Evolutionary conservation across 768 basidiomycete species (phyloP).

Genomic region (Boletus rubroflammeus): DNA sequence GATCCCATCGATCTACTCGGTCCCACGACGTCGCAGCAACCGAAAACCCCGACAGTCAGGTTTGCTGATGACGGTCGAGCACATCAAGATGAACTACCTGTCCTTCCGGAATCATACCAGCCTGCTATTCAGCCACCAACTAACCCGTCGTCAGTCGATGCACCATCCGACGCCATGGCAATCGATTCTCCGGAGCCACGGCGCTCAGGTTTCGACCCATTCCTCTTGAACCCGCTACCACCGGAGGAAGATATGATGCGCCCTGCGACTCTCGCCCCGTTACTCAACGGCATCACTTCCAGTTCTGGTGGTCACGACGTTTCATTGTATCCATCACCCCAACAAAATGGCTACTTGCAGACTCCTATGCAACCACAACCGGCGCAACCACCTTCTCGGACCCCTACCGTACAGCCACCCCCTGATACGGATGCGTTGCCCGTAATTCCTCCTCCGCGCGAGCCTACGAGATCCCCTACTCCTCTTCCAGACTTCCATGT

Average conservation of each 20-base stretch:
- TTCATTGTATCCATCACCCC: constrained; percentile 3
- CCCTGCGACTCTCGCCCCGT: constrained; percentile 21
- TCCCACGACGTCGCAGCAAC: constrained; percentile 29
- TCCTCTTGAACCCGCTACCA: constrained; percentile 51
- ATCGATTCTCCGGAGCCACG: constrained; percentile 35
- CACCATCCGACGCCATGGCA: constrained; percentile 31
- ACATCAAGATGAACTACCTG: constrained; percentile 14
- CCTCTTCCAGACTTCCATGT: constrained; percentile 78
- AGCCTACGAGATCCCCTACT: constrained; percentile 59
- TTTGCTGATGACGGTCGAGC: constrained; percentile 41
- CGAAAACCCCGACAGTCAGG: constrained; percentile 41
- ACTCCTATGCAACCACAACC: constrained; percentile 5
- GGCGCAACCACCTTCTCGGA: constrained; percentile 3
- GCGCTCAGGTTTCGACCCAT: constrained; percentile 46
- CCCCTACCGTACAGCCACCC: constrained; percentile 2
- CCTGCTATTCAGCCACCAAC: not conserved
- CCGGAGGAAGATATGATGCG: constrained; percentile 28
- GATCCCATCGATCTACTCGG: constrained; percentile 46
- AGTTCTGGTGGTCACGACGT: not conserved
- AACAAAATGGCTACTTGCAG: constrained; percentile 9
- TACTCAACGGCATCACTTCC: constrained; percentile 22
- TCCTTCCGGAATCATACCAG: constrained; percentile 7
- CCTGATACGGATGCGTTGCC: constrained; percentile 21
- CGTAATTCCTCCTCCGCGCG: constrained; percentile 22
- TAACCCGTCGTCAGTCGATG: not conserved